Percentiles rank a stretch among this genome's conserved stretches.
phyloP scores from a whole-genome alignment of 805 yeast genomes.

The Komagataella phaffii region DNA sequence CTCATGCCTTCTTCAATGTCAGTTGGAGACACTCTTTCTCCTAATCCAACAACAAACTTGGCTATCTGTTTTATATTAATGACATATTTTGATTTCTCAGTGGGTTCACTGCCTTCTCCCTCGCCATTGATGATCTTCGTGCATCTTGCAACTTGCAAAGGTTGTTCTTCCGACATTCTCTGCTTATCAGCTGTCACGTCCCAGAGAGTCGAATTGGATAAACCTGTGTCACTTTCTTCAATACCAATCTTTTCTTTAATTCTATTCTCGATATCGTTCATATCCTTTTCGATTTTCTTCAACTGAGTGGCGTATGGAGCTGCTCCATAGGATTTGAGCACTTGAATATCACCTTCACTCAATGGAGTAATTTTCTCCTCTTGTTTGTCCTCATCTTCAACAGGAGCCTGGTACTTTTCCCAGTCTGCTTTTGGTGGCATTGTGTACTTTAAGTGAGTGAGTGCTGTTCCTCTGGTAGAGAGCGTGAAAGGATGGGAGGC shows the following conservation, averaged over 20 bases:
- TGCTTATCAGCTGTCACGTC: conserved; percentile 94
- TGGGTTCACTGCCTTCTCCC: conserved; percentile 14
- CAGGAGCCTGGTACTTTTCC: conserved; percentile 94
- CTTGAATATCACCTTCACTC: conserved; percentile 95
- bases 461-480: conserved; percentile 3
- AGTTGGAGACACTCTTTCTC: conserved; percentile 94
- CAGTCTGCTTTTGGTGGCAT: conserved; percentile 98
- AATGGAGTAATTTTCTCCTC: conserved; percentile 76
- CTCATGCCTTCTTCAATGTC: conserved; percentile 99
- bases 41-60: conserved; percentile 91
- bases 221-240: conserved; percentile 95
- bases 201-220: conserved; percentile 95
- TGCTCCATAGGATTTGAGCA: conserved; percentile 90
- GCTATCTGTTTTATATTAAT: conserved; percentile 97
- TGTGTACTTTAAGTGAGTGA: conserved; percentile 1
- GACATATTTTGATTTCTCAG: conserved; percentile 78
- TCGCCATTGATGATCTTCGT: conserved; percentile 80
- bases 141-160: conserved; percentile 96
- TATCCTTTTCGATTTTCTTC: conserved; percentile 76
- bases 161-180: conserved; percentile 86
- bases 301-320: conserved; percentile 86
- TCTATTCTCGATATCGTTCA: conserved; percentile 69
- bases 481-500: conserved; percentile 9
- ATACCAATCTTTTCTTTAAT: conserved; percentile 92
- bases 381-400: conserved; percentile 42